Evolutionary conservation across 2,329 filamentous ascomycete species (phyloP).

Genomic region (Sporothrix brunneoviolacea): DNA sequence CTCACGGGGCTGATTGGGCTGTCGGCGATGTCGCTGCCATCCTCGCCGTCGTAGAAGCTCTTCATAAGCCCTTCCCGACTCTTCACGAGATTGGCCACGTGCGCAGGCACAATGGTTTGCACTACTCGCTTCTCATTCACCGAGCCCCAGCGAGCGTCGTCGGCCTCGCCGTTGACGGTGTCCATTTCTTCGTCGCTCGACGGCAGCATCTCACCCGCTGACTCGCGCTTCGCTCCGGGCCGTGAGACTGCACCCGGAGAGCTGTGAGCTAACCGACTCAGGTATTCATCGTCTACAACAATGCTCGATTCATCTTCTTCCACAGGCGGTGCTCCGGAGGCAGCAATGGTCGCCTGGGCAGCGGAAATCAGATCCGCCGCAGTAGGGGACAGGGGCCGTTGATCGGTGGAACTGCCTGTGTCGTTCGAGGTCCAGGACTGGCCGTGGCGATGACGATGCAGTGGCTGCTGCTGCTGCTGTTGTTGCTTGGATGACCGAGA

Average conservation of each 20-base stretch:
- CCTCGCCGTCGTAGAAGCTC: conserved; percentile 31
- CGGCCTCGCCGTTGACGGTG: conserved; percentile 20
- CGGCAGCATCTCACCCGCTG: conserved; percentile 44
- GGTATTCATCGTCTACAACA: conserved; percentile 64
- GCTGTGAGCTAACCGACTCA: conserved; percentile 45
- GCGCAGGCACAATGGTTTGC: conserved; percentile 50
- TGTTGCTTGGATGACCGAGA: conserved; percentile 32
- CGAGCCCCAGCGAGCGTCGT: conserved; percentile 36
- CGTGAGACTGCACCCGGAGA: conserved; percentile 15
- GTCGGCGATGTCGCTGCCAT: conserved; percentile 22
- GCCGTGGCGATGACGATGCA: conserved; percentile 40
- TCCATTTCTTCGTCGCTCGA: conserved; percentile 51
- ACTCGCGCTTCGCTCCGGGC: conserved; percentile 30
- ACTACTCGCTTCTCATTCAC: conserved; percentile 34
- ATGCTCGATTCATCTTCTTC: conserved; percentile 58
- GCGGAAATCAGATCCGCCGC: conserved; percentile 8
- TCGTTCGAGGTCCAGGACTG: conserved; percentile 36
- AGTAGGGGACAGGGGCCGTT: conserved; percentile 27
- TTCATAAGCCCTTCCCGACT: conserved; percentile 48
- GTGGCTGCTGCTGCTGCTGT: conserved; percentile 33
- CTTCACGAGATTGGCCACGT: conserved; percentile 38
- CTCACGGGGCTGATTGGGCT: conserved; percentile 13
- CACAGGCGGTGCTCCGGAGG: conserved; percentile 24
- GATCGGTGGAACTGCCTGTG: conserved; percentile 41
- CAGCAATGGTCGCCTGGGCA: not conserved